Base-by-base conservation (phyloP, 2,329 filamentous ascomycete genomes). In the Claviceps sp. region DNA sequence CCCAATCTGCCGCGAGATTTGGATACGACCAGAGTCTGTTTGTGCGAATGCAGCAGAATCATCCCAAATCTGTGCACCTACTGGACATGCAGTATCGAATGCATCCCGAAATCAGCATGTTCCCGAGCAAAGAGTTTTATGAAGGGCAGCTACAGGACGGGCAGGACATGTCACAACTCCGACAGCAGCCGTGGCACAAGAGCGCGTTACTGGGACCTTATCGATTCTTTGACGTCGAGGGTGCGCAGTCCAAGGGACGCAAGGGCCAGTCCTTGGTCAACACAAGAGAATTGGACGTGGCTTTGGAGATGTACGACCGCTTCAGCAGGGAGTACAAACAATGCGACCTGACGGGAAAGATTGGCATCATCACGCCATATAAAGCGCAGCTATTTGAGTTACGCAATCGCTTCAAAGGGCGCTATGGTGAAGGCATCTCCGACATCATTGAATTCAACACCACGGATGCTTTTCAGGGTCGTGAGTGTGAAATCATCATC, bases 81-180 rank as follows among this genome's bases (percentile, higher is more conserved):
- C 80, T 98, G n/a, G 91, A 97, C 63, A 93, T 86, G 52, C 93
- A 98, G 64, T 98, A 98, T 66, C 93, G 93, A 69, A 98, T 98
- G 94, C 93, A 98, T 70, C 93, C 94, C 0, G 88, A 93, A 59
- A 98, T 98, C 65, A 95, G 89, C 67, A 68, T 74, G 50, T 98
- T 96, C 66, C 93, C 94, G 1, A 95, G 89, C 66, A 73, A 78
- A 59, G 85, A 90, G 50, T 98, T 98, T 70, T 98, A 98, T 70
- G 88, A 97, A 63, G 82, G 87, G 30, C 81, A 82, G 56, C 79
- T 98, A 11, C 74, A 90, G 57, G 89, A 98, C 66, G 93, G 94
- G 24, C 78, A 78, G 55, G 79, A 86, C 58, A 97, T 97, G 90
- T 81, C 77, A 3, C 73, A 71, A 51, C 73, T 95, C 50, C 85